Evolutionary conservation across 2,329 filamentous ascomycete genomes (phyloP), one percentile per base, ranked within the genome.

Genomic region (Sporothrix curviconia): DNA sequence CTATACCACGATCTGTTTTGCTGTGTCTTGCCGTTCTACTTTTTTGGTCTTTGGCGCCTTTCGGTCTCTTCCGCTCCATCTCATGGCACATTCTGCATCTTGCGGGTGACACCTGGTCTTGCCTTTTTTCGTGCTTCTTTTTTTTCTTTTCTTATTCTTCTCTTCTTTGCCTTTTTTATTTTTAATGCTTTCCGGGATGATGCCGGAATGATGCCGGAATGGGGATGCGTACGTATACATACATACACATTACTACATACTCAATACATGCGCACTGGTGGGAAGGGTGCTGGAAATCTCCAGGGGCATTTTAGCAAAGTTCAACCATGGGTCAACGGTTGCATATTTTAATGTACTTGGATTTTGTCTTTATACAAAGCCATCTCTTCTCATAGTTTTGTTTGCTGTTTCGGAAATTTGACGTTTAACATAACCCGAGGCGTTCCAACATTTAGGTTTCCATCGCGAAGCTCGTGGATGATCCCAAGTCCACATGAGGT

Each of bases 141-240:
- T 34, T 42, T 46, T 52, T 37, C 22, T 46, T 44, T 53, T 40
- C 36, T 24, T 9, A 44, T 46, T 56, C 36, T 22, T 11, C 28
- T 11, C 28, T 32, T 32, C 50, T 59, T 42, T 47, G 11, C 7
- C 30, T 55, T 34, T 39, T 30, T 54, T 60, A 57, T 44, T 40
- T 50, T 28, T 43, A 37, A 14, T 47, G 30, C 19, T 25, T 37
- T 37, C 28, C 28, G 28, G 11, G 28, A 32, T 32, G 6, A 32
- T 32, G 28, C 28, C 11, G 11, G 28, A 32, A 32, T 6, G 28
- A n/a, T 17, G n/a, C 14, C n/a, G n/a, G n/a, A 19, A 3, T 40
- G 17, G 17, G 15, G 5, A 40, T n/a, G 17, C 15, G 17, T 40
- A 32, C 28, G 28, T 32, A 32, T 14, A 37, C 11, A 37, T 37